These are phyloP conservation scores for Eremothecium coryli DNA, from an alignment of 1,139 yeast genomes.

Conservation along the genomic window DNA sequence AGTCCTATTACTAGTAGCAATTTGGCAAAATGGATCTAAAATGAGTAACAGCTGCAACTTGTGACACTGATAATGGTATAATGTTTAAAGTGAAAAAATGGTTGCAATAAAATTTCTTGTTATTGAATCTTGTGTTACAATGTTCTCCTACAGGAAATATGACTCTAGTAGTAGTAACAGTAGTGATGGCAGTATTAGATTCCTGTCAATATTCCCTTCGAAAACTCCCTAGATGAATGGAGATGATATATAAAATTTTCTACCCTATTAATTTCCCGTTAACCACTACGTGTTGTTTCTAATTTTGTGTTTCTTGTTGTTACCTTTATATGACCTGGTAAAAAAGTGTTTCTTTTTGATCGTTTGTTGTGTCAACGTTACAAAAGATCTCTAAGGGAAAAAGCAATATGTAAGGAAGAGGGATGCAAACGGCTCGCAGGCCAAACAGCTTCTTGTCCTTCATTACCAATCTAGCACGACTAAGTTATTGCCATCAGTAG, in stretches of 20 bases:
- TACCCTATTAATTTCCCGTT: background rate
- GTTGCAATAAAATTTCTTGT: background rate
- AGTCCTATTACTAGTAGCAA: background rate
- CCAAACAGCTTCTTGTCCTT: too few species aligned
- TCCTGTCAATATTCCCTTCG: background rate
- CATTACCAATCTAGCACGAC: too few species aligned
- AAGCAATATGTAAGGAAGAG: too few species aligned
- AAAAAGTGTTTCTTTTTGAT: constrained; percentile 1
- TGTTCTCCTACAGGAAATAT: background rate
- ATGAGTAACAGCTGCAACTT: background rate
- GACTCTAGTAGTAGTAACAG: too few species aligned
- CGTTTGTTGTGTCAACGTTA: too few species aligned
- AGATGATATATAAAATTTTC: constrained; percentile 2
- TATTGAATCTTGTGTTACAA: background rate
- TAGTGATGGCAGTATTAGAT: too few species aligned
- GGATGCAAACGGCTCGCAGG: too few species aligned
- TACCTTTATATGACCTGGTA: constrained; percentile 1
- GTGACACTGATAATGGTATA: background rate
- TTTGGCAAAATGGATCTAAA: too few species aligned
- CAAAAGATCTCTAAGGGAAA: too few species aligned
- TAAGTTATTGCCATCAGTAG: too few species aligned
- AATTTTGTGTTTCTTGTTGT: constrained; percentile 4
- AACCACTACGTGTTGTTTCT: constrained; percentile 1
- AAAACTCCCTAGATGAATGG: background rate
- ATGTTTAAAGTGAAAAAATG: background rate